Conservation (phyloP, 768 basidiomycete genomes). For the Myochromella boudieri region DNA sequence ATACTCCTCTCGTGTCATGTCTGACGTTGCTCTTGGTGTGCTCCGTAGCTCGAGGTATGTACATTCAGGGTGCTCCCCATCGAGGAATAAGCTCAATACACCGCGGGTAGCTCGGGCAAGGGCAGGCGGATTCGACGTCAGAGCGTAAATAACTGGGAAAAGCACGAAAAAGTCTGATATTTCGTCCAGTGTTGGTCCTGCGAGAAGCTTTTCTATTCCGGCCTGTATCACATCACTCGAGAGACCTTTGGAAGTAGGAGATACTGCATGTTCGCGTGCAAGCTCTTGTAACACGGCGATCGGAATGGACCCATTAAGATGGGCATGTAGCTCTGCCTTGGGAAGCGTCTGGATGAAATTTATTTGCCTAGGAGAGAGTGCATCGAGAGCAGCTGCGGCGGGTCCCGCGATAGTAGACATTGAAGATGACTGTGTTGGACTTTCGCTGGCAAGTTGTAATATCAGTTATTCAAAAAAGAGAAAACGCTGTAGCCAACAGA, state of each 20-base stretch:
- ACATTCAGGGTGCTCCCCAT: constrained; percentile 50
- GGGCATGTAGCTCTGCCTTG: constrained; percentile 86
- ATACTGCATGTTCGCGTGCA: constrained; percentile 38
- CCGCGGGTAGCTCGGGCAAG: constrained; percentile 57
- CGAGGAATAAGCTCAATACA: constrained; percentile 68
- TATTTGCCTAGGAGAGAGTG: constrained; percentile 51
- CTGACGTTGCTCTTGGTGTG: constrained; percentile 59
- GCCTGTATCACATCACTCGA: constrained; percentile 28
- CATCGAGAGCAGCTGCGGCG: constrained; percentile 51
- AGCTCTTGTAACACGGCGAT: constrained; percentile 61
- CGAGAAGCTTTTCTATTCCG: constrained; percentile 37
- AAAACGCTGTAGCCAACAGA: no score
- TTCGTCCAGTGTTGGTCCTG: constrained; percentile 44
- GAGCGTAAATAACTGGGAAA: constrained; percentile 77
- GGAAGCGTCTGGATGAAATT: constrained; percentile 62
- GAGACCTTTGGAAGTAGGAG: constrained; percentile 7
- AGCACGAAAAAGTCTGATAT: constrained; percentile 74
- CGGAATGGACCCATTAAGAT: constrained; percentile 85
- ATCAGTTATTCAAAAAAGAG: no score
- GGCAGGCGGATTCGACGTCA: constrained; percentile 61
- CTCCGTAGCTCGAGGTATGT: constrained; percentile 82
- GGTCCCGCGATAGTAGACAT: constrained; percentile 37
- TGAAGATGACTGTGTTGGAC: no score
- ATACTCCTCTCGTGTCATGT: constrained; percentile 63
- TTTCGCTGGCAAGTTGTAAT: no score